Base-by-base conservation (phyloP, 2,329 filamentous ascomycete species). In the Bretziella fagacearum region DNA sequence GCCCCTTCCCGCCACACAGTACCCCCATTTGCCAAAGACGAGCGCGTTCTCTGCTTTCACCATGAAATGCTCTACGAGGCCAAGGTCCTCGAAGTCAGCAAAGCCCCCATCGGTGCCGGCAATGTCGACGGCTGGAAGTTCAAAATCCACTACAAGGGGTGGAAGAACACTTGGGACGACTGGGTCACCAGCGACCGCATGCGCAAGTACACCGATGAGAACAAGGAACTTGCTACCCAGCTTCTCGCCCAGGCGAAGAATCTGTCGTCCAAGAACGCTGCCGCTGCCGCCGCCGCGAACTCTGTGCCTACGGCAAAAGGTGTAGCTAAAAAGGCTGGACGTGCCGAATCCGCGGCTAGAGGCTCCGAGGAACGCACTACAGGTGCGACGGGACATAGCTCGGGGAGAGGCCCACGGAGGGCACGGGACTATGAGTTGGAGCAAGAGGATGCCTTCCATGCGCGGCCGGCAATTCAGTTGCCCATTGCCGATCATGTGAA, bases 121-220 rank as follows among this genome's bases (percentile, higher is more conserved):
- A 36, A 36, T 15, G 11, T 20, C n/a, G 80, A 64, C 35, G 66
- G 79, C 52, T 86, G 77, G 59, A 77, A 85, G 60, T 98, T 93
- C 67, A 83, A 84, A 59, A 83, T 98, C 47, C 91, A 98, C 65
- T 98, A 98, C 69, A 96, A 96, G 65, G 91, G 91, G 58, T 98
- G 91, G 91, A 98, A 98, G 70, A 87, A 89, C 62, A 95, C 86
- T 72, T 98, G 91, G 91, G 91, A 98, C 66, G 91, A 98, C 66
- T 96, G 89, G 89, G 91, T 96, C 37, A 77, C 84, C 18, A 79
- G 86, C 63, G 89, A 96, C 61, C 84, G 91, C 54, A 80, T 98
- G 52, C 81, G 87, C 59, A 95, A 95, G 65, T 81, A 89, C 60
- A 94, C 80, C 44, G 85, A 93, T 48, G 91, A 96, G 65, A 95